Evolutionary conservation across 2,329 filamentous ascomycete genomes (phyloP), one percentile per base, ranked within the genome.

Genomic region (Lecanosticta acicola): DNA sequence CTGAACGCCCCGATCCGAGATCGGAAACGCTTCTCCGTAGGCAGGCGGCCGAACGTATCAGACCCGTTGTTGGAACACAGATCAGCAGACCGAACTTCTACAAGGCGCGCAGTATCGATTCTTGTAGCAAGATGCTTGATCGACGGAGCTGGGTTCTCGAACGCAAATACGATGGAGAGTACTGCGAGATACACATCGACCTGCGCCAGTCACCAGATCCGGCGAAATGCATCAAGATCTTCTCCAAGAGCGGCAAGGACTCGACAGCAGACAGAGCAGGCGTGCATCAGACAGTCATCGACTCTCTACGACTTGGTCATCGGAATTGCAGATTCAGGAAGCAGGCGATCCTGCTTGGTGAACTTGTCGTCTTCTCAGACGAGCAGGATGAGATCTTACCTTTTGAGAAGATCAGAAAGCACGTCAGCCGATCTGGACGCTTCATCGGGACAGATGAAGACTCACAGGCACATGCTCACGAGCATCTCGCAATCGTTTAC

Each of bases 211-310:
- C 69, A 11, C 11, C 37, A 4, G 38, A 52, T 18, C 54, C 53
- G 4, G 38, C 61, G 47, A 61, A 75, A 1, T 77, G 73, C 39
- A 80, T 94, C 20, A 83, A 84, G 52, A 91, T 95, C 21, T 95
- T 93, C 62, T 94, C 88, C 8, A 96, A 95, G 63, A 93, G 87
- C 58, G 87, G 89, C 47, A 94, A 93, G 62, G 87, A 95, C 55
- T 91, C 88, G 36, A 95, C 88, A 0, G 61, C 69, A 41, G 89
- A 94, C 63, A 78, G 85, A 26, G 56, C 65, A 9, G 72, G 70
- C 1, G 65, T 94, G 17, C 81, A 85, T 44, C 73, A 75, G 2
- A 75, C 75, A 1, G 80, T 95, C 45, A 72, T 75, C 33, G 69
- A 80, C 3, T 83, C 83, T 3, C 69, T 94, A 3, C 73, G 72